These are phyloP conservation scores for Rosellinia necatrix DNA, from an alignment of 2,329 filamentous ascomycete genomes.

Conservation along the genomic window DNA sequence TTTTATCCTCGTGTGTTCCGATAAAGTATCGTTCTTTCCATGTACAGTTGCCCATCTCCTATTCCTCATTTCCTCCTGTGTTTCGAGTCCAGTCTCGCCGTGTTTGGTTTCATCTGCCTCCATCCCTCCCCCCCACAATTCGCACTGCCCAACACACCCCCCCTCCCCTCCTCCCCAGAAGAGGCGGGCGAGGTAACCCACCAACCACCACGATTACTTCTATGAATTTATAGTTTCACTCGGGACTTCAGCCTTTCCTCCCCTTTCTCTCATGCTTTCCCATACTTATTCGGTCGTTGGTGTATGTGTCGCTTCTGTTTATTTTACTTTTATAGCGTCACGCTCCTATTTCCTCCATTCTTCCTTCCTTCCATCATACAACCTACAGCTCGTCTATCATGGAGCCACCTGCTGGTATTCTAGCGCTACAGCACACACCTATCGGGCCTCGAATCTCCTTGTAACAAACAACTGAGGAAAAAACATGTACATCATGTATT, in stretches of 20 bases:
- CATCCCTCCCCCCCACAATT: slow-evolving; percentile 11
- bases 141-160: too few relatives aligned
- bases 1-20: background rate
- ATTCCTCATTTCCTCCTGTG: background rate
- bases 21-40: too few relatives aligned
- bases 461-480: background rate
- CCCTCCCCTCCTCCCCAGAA: background rate
- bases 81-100: slow-evolving; percentile 6
- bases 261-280: background rate
- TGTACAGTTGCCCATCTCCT: too few relatives aligned
- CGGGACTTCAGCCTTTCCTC: background rate
- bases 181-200: slow-evolving; percentile 1
- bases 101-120: slow-evolving; percentile 20
- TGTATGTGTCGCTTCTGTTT: slow-evolving; percentile 1
- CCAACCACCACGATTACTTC: background rate
- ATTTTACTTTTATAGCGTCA: slow-evolving; percentile 12
- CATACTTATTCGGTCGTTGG: background rate
- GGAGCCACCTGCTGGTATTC: background rate
- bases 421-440: slow-evolving; percentile 1
- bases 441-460: background rate
- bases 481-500: slow-evolving; percentile 13
- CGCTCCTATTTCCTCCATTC: slow-evolving; percentile 8
- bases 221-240: background rate
- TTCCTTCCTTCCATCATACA: slow-evolving; percentile 13
- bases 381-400: slow-evolving; percentile 17